Conservation (phyloP, 2,329 filamentous ascomycete species). For the Rachicladosporium sp. region DNA sequence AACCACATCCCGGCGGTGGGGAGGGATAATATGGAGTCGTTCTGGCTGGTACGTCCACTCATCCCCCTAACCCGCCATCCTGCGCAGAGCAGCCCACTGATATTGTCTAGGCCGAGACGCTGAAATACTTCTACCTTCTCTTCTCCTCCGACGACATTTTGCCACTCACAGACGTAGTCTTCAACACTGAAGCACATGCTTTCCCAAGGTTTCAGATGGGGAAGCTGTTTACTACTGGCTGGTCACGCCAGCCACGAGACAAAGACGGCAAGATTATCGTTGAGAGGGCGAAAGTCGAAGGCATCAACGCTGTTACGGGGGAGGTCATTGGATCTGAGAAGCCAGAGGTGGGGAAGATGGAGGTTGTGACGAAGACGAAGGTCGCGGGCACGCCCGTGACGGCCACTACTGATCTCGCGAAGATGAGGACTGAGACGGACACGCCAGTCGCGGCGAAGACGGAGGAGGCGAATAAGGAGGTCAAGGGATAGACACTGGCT, state of each 20-base stretch:
- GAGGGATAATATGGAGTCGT: constrained; percentile 95
- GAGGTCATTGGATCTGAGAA: too few relatives aligned
- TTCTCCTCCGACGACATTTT: constrained; percentile 77
- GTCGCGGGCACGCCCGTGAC: too few relatives aligned
- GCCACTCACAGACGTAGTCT: constrained; percentile 73
- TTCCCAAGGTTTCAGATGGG: constrained; percentile 78
- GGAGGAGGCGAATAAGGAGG: too few relatives aligned
- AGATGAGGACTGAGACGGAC: constrained; percentile 6
- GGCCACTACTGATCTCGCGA: constrained; percentile 1
- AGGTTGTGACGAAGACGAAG: constrained; percentile 10
- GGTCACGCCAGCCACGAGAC: constrained; percentile 56
- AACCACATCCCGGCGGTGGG: constrained; percentile 54
- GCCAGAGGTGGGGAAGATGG: constrained; percentile 1
- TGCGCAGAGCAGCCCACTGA: background rate
- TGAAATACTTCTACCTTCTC: constrained; percentile 94
- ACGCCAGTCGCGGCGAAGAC: background rate
- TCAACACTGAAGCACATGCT: constrained; percentile 93
- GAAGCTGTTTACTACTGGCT: constrained; percentile 66
- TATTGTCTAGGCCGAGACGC: constrained; percentile 62
- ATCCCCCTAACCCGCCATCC: too few relatives aligned
- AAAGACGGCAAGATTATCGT: constrained; percentile 11
- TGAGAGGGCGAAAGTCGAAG: constrained; percentile 3
- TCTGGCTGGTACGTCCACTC: constrained; percentile 67
- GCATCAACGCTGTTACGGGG: constrained; percentile 1
- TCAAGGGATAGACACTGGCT: too few relatives aligned